Percentiles rank a stretch among this genome's conserved stretches.
Evolutionary conservation across 805 yeast genomes (phyloP).

Genomic region (Grigorovia yakushimaensis): DNA sequence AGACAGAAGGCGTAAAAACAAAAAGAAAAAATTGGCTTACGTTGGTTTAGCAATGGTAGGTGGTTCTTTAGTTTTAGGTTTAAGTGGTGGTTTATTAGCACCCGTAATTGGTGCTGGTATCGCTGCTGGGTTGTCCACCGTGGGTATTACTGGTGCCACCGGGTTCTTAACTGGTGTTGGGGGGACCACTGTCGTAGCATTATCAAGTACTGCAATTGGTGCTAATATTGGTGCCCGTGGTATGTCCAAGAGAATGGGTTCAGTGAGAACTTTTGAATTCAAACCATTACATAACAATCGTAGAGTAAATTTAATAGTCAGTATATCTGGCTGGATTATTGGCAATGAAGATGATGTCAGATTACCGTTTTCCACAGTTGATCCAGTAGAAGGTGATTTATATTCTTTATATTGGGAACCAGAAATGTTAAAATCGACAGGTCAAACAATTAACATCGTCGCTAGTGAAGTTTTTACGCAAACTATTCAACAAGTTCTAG

Average conservation of each 20-base stretch:
- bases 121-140: conserved; percentile 92
- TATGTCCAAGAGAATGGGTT: conserved; percentile 79
- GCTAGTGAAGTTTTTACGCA: conserved; percentile 91
- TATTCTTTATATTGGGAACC: conserved; percentile 96
- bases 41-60: conserved; percentile 95
- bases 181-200: conserved; percentile 88
- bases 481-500: conserved; percentile 89
- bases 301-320: conserved; percentile 74
- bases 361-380: conserved; percentile 90
- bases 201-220: conserved; percentile 85
- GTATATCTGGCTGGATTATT: conserved; percentile 97
- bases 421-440: conserved; percentile 89
- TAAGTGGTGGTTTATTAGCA: conserved; percentile 90
- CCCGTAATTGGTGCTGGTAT: conserved; percentile 98
- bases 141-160: conserved; percentile 89
- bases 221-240: conserved; percentile 81
- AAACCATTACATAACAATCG: conserved; percentile 86
- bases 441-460: conserved; percentile 87
- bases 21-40: conserved; percentile 62
- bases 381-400: conserved; percentile 95
- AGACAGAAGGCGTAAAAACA: conserved; percentile 56
- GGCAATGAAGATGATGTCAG: conserved; percentile 93
- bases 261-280: conserved; percentile 88
- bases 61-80: conserved; percentile 87
- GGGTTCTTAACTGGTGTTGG: conserved; percentile 94